Percentiles rank a stretch among this genome's conserved stretches.
Evolutionary conservation across 495 filamentous ascomycete genomes (phyloP).

Genomic region (Schizothecium vesticola): DNA sequence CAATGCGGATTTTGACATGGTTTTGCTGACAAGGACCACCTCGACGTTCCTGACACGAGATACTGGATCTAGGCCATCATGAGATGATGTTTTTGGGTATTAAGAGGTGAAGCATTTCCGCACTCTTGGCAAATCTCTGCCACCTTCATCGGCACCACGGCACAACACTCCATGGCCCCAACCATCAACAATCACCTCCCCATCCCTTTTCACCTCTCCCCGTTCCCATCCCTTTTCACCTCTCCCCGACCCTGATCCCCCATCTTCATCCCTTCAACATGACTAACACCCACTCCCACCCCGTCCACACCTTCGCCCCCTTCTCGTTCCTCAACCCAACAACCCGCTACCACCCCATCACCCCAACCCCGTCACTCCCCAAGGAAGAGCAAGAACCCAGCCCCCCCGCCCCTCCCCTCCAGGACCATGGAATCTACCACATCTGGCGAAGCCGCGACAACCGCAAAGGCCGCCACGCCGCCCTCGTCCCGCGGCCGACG

Average conservation of each 20-base stretch:
- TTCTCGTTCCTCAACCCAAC: constrained; percentile 26
- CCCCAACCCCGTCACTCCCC: background rate
- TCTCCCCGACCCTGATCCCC: background rate
- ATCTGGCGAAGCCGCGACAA: constrained; percentile 60
- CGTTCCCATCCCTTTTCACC: background rate
- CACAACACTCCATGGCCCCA: background rate
- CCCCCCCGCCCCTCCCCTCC: background rate
- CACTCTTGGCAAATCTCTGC: background rate
- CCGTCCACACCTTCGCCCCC: constrained; percentile 9
- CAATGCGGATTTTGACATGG: background rate
- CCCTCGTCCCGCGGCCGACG: constrained; percentile 36
- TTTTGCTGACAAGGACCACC: background rate
- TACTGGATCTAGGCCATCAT: background rate
- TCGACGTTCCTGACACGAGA: background rate
- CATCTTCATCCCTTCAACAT: background rate
- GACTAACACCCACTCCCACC: background rate
- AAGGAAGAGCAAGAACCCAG: background rate
- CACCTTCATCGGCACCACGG: too few relatives aligned
- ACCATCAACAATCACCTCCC: background rate
- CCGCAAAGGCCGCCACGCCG: constrained; percentile 59
- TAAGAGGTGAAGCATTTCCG: background rate
- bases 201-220: background rate
- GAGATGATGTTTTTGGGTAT: background rate
- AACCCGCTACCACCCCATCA: constrained; percentile 13
- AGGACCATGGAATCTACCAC: constrained; percentile 14